These are phyloP conservation scores for Diaporthe batatas DNA, from an alignment of 2,329 filamentous ascomycete genomes.

Conservation along the genomic window DNA sequence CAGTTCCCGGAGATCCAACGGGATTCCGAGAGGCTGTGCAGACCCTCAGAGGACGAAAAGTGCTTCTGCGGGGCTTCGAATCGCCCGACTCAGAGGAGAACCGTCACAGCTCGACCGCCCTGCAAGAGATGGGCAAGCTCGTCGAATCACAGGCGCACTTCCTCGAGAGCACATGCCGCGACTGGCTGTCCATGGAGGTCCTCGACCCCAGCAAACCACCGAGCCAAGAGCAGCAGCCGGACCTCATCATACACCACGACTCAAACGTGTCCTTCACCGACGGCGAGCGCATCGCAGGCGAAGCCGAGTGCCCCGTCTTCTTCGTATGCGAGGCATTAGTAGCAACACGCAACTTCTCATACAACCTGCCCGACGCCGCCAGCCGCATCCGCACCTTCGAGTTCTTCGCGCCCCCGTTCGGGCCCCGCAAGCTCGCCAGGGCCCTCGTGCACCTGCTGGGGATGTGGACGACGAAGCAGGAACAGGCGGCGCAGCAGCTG, in stretches of 20 bases:
- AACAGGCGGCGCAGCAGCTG: slow-evolving; percentile 4
- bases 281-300: slow-evolving; percentile 33
- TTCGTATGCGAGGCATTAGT: slow-evolving; percentile 52
- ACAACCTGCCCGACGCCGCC: slow-evolving; percentile 42
- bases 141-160: slow-evolving; percentile 42
- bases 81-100: background rate
- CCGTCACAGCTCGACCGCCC: background rate
- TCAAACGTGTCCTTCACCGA: slow-evolving; percentile 32
- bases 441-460: slow-evolving; percentile 46
- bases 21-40: slow-evolving; percentile 49
- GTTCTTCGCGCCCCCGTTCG: slow-evolving; percentile 56
- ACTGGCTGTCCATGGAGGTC: slow-evolving; percentile 53
- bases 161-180: slow-evolving; percentile 48
- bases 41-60: slow-evolving; percentile 50
- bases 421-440: slow-evolving; percentile 54
- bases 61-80: slow-evolving; percentile 47
- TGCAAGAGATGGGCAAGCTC: slow-evolving; percentile 28
- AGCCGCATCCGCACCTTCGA: slow-evolving; percentile 49
- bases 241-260: slow-evolving; percentile 47
- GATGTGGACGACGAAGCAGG: slow-evolving; percentile 39
- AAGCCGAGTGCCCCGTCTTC: slow-evolving; percentile 44
- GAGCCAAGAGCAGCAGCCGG: slow-evolving; percentile 40
- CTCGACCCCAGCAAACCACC: slow-evolving; percentile 23
- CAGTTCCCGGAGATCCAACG: slow-evolving; percentile 43
- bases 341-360: slow-evolving; percentile 47